Evolutionary conservation across 192 early-diverging fungal species (phyloP).

Genomic region (Coemansia sp.): DNA sequence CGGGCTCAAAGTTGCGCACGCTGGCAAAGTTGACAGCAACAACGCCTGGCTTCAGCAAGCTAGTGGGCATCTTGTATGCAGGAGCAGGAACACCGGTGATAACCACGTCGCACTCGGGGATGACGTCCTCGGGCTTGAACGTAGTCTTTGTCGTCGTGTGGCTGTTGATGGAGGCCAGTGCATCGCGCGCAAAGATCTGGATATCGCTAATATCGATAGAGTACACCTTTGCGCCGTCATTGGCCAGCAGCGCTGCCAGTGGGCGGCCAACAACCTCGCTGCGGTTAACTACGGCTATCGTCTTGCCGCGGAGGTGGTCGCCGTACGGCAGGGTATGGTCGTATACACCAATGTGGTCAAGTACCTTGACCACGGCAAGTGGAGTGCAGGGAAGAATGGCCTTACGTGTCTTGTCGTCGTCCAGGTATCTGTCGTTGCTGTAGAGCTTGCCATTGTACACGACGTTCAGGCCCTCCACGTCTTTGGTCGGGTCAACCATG

Average conservation of each 20-base stretch:
- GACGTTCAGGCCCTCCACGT: constrained; percentile 96
- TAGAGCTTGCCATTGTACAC: constrained; percentile 96
- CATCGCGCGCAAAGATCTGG: constrained; percentile 71
- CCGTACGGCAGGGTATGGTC: constrained; percentile 85
- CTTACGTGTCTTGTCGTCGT: constrained; percentile 77
- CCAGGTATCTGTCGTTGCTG: constrained; percentile 90
- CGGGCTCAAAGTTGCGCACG: constrained; percentile 93
- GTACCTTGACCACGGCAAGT: constrained; percentile 91
- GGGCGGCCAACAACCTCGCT: constrained; percentile 97
- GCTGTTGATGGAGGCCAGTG: constrained; percentile 61
- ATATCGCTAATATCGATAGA: constrained; percentile 91
- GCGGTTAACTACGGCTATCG: constrained; percentile 92
- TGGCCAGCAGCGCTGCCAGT: constrained; percentile 92
- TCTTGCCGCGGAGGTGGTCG: constrained; percentile 89
- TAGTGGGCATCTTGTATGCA: constrained; percentile 82
- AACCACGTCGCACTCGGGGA: constrained; percentile 90
- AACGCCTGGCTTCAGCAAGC: constrained; percentile 92
- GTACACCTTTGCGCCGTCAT: constrained; percentile 97
- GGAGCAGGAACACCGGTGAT: constrained; percentile 94
- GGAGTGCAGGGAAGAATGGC: constrained; percentile 99
- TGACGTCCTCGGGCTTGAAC: constrained; percentile 71
- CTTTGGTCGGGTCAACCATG: constrained; percentile 82
- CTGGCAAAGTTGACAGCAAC: constrained; percentile 97
- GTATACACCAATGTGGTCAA: constrained; percentile 95
- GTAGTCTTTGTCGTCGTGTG: constrained; percentile 68